Base-by-base conservation (phyloP, 2,329 filamentous ascomycete species). In the Xylaria sp. region DNA sequence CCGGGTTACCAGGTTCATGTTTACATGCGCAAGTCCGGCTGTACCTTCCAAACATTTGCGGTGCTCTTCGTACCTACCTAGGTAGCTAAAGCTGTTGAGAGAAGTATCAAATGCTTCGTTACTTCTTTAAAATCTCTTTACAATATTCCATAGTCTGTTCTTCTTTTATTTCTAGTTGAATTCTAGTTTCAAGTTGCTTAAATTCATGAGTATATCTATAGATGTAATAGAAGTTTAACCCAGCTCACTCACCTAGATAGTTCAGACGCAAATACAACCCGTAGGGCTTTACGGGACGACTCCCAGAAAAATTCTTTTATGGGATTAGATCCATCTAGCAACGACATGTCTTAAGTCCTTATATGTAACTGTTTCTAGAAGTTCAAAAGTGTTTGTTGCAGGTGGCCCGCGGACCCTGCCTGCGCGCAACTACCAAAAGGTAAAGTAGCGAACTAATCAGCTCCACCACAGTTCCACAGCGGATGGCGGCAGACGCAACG, bases 401-500 rank as follows among this genome's bases (percentile, higher is more conserved):
- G 60, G 56, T 58, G 57, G 59, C 64, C 51, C 55, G 48, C 55
- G 54, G 31, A 48, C 55, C 59, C 44, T 54, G 55, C 31, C 61
- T 57, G 54, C 37, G 41, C 65, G n/a, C 41, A 46, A 46, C 41
- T 46, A 46, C 6, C 41, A 28, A 5, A 28, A 28, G 28, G 28
- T 28, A 28, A 28, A 28, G 28, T 28, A 28, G 28, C 28, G 28
- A 28, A 28, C 28, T 28, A 28, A 28, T 37, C 13, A 46, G 41
- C 41, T 46, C 41, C 41, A 48, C 15, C 15, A 18, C 28, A 12
- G 65, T 57, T 48, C 65, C 68, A 68, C 68, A 37, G 34, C 68
- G 65, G 68, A 67, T 61, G 65, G 68, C 68, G 62, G 68, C 68
- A 70, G 61, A 52, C 65, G 68, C 65, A 46, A 70, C 56, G 25